Percentiles rank a stretch among this genome's conserved stretches.
These are phyloP conservation scores for Endothia cerciana DNA, from an alignment of 2,329 filamentous ascomycete species.

Conservation along the genomic window DNA sequence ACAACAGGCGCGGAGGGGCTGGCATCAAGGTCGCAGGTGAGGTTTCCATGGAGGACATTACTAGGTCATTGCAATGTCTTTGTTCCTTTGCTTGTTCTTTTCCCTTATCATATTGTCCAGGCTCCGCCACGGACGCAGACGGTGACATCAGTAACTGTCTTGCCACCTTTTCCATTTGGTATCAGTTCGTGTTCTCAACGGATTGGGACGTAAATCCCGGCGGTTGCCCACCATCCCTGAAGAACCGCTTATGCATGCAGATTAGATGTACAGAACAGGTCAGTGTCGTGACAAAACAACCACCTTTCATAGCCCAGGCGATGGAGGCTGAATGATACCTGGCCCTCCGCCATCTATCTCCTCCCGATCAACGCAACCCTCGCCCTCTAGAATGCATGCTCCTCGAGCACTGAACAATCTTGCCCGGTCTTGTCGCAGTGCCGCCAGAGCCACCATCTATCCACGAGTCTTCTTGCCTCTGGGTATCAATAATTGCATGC, in stretches of 20 bases:
- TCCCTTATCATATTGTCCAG: background rate
- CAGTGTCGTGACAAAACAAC: background rate
- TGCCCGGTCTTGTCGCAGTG: background rate
- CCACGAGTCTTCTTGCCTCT: background rate
- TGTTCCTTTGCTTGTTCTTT: background rate
- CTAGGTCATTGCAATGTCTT: background rate
- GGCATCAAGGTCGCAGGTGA: no score
- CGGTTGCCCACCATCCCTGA: background rate
- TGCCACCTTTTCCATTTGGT: background rate
- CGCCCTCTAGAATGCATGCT: background rate
- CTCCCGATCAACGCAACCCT: background rate
- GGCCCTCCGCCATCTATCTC: background rate
- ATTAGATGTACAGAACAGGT: background rate
- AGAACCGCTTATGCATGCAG: background rate
- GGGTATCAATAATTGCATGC: conserved; percentile 13
- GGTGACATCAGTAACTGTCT: background rate
- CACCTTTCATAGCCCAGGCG: background rate
- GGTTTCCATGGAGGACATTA: no score
- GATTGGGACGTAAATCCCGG: background rate
- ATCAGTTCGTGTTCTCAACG: background rate
- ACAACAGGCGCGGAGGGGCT: no score
- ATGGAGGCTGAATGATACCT: conserved; percentile 1
- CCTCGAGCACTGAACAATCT: background rate
- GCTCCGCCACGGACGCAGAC: background rate
- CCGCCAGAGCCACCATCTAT: background rate